Conservation (phyloP, 345 rosid genomes). For the Eucalyptus cladocalyx region DNA sequence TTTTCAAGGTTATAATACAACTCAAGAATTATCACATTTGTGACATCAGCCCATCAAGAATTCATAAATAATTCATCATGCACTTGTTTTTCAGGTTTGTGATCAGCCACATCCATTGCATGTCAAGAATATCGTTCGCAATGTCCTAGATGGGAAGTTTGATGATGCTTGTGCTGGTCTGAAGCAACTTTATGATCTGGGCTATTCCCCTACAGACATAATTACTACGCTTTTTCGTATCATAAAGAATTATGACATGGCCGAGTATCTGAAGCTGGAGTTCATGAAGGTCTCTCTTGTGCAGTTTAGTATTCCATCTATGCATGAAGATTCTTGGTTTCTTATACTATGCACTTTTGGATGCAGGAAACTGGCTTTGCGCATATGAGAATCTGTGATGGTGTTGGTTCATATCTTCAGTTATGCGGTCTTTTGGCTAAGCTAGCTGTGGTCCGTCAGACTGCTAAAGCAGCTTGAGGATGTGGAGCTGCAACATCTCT, state of each 20-base stretch:
- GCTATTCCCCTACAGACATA: slow-evolving; percentile 95
- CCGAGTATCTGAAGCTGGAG: slow-evolving; percentile 85
- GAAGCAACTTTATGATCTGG: slow-evolving; percentile 85
- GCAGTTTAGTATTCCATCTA: background rate
- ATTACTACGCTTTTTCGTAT: slow-evolving; percentile 91
- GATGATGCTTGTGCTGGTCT: slow-evolving; percentile 83
- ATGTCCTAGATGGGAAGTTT: slow-evolving; percentile 77
- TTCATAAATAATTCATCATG: background rate
- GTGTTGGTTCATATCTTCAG: slow-evolving; percentile 97
- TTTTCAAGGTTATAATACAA: slow-evolving; percentile 64
- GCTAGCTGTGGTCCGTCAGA: slow-evolving; percentile 60
- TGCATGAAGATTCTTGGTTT: background rate
- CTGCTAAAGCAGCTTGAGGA: slow-evolving; percentile 61
- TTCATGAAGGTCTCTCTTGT: slow-evolving; percentile 69
- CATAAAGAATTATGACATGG: slow-evolving; percentile 86
- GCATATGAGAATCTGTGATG: slow-evolving; percentile 94
- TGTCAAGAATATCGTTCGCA: slow-evolving; percentile 77
- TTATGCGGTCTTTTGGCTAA: slow-evolving; percentile 88
- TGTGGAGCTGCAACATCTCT: background rate
- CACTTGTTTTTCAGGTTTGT: slow-evolving; percentile 49
- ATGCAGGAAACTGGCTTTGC: slow-evolving; percentile 95
- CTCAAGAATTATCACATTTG: background rate
- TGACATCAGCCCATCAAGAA: background rate
- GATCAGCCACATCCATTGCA: slow-evolving; percentile 98
- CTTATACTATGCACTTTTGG: background rate